These are phyloP conservation scores for Colletotrichum orbiculare DNA, from an alignment of 2,329 filamentous ascomycete genomes.

Conservation along the genomic window DNA sequence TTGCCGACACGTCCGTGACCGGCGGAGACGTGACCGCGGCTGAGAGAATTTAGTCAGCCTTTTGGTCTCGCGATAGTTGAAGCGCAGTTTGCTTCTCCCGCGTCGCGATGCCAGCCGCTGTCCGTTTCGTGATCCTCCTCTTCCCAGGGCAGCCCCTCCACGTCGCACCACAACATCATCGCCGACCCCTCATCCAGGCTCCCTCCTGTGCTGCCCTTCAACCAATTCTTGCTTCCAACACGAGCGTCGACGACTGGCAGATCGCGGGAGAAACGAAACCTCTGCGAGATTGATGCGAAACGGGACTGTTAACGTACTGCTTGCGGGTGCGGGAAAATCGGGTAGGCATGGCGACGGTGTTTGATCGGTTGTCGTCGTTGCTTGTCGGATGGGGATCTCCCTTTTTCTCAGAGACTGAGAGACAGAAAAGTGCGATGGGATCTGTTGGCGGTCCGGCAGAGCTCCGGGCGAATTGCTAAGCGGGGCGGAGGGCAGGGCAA, in stretches of 20 bases:
- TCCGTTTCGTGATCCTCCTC: slow-evolving; percentile 1
- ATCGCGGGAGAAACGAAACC: slow-evolving; percentile 31
- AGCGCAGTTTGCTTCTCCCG: slow-evolving; percentile 15
- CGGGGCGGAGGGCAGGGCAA: slow-evolving; percentile 52
- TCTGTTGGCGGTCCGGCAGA: slow-evolving; percentile 48
- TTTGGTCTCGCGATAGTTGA: slow-evolving; percentile 14
- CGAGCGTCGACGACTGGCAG: slow-evolving; percentile 34
- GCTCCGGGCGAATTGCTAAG: slow-evolving; percentile 48
- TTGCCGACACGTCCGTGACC: slow-evolving; percentile 99
- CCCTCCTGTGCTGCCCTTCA: background rate
- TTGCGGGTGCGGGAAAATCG: slow-evolving; percentile 81
- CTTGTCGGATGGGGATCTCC: slow-evolving; percentile 50
- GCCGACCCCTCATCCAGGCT: background rate
- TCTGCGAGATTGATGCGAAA: slow-evolving; percentile 2
- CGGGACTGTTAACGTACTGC: slow-evolving; percentile 67
- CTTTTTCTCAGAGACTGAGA: slow-evolving; percentile 42
- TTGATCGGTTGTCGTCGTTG: slow-evolving; percentile 41
- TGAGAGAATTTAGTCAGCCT: slow-evolving; percentile 51
- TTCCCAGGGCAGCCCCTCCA: background rate
- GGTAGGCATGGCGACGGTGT: slow-evolving; percentile 62
- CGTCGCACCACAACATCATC: background rate
- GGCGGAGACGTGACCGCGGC: slow-evolving; percentile 97
- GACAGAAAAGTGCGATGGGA: slow-evolving; percentile 50
- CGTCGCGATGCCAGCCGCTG: slow-evolving; percentile 3
- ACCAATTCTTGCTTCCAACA: slow-evolving; percentile 1